Base-by-base conservation (phyloP, 371 early-diverging fungal genomes). In the Rhizopus arrhizus region DNA sequence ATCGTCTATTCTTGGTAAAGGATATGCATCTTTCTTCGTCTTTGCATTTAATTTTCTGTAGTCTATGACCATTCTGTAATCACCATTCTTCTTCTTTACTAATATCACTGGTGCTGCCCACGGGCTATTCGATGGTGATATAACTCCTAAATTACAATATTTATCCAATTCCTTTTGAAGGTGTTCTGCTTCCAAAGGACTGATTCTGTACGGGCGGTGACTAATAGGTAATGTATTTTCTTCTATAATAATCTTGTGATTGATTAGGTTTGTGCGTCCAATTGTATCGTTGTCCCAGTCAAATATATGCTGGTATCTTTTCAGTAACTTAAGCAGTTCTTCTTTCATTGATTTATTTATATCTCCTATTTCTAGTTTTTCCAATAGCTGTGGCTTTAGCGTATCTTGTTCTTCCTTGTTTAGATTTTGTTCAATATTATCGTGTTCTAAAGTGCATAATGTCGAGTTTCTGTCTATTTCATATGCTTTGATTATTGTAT, bases 1-100 rank as follows among this genome's bases (percentile, higher is more conserved):
- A 10, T 73, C 68, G 40, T 77, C 74, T 7, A 78, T 72, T 3
- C 50, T 55, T 4, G 76, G 78, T 7, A 79, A 34, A 0, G 78
- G 75, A 50, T 72, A 77, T 2, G 62, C 36, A 53, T 83, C 74
- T 38, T 63, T 62, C 4, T 59, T 48, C 0, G 75, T 80, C 0
- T 63, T 57, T 0, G 48, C 55, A 54, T 82, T 85, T 35, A 85
- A 56, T 36, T 61, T 49, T 31, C 74, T 45, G 32, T 84, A 88
- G 35, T 85, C 81, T 0, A 69, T 53, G 16, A 74, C 60, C 56
- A 83, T 11, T 0, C 79, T 72, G 2, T 82, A 31, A 0, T 54
- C 29, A 5, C 81, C 83, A 56, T 78, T 68, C 15, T 73, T 64
- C 61, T 87, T 84, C n/a, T 65, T 66, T 0, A 79, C 82, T 62